Evolutionary conservation across 345 rosid species (phyloP).

Genomic region (Rhizophora mangle): DNA sequence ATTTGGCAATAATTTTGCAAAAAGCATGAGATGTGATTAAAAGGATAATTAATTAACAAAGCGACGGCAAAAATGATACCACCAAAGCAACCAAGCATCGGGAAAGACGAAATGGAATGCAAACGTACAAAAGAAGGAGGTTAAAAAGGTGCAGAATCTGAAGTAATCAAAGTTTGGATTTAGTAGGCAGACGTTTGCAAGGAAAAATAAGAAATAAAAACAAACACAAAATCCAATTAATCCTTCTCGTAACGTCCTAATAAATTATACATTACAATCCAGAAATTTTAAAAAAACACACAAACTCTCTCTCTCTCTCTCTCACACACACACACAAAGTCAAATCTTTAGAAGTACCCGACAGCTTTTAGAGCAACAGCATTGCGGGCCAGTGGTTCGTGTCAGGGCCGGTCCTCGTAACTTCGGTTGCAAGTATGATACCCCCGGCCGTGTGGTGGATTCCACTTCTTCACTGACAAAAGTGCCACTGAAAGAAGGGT

Average conservation of each 20-base stretch:
- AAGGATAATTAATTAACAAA: no score
- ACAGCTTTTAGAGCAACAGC: background rate
- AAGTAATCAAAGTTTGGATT: conserved; percentile 15
- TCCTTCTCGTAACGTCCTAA: background rate
- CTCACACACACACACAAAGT: background rate
- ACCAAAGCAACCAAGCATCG: no score
- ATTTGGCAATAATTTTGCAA: no score
- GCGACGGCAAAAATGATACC: no score
- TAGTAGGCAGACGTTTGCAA: background rate
- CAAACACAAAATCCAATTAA: no score
- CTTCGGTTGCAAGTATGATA: background rate
- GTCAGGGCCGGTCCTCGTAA: background rate
- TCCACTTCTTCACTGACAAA: no score
- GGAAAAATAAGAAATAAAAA: no score
- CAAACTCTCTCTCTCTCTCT: no score
- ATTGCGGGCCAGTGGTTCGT: background rate
- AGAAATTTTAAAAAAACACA: background rate
- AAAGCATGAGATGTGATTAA: no score
- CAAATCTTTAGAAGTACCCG: background rate
- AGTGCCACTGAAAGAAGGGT: no score
- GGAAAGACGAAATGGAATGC: background rate
- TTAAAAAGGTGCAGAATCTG: background rate
- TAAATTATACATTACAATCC: no score
- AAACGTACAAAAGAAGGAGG: background rate
- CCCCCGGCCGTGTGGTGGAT: background rate